phyloP scores from a whole-genome alignment of 306 rosid genomes.

The Delonix regia region DNA sequence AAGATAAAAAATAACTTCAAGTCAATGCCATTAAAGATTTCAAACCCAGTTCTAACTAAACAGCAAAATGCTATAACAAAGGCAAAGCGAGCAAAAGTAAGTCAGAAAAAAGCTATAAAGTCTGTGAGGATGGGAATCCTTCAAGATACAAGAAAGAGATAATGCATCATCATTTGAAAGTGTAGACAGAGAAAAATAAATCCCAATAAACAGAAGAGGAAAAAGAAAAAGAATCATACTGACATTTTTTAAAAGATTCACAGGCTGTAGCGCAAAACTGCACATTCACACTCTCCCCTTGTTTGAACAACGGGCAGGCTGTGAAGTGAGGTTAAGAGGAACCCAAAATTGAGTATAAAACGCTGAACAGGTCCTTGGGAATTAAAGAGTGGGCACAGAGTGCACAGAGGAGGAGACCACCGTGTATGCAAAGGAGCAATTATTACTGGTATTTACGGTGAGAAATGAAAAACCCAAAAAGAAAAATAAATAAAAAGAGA shows the following conservation, averaged over 20 bases:
- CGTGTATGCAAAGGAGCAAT: constrained; percentile 33
- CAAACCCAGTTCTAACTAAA: constrained; percentile 33
- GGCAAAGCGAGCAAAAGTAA: not conserved
- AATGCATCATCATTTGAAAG: constrained; percentile 31
- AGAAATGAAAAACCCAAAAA: constrained; percentile 1
- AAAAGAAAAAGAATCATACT: constrained; percentile 33
- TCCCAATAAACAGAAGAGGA: not conserved
- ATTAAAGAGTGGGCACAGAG: constrained; percentile 46
- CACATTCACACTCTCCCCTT: not conserved
- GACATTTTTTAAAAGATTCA: constrained; percentile 30
- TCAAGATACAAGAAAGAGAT: not conserved
- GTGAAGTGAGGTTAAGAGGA: not conserved
- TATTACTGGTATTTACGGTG: constrained; percentile 31
- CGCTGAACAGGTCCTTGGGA: constrained; percentile 42
- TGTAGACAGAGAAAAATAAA: not conserved
- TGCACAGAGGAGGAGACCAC: constrained; percentile 43
- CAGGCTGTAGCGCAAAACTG: not conserved
- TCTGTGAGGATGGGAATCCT: constrained; percentile 22
- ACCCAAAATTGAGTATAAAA: constrained; percentile 32
- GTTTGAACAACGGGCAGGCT: not conserved
- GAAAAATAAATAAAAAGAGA: not conserved
- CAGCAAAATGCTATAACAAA: constrained; percentile 31
- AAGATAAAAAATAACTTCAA: constrained; percentile 20
- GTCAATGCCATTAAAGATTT: constrained; percentile 42
- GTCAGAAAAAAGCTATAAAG: constrained; percentile 20